Evolutionary conservation across 2,329 filamentous ascomycete species (phyloP).

Genomic region (Juglanconis juglandina): DNA sequence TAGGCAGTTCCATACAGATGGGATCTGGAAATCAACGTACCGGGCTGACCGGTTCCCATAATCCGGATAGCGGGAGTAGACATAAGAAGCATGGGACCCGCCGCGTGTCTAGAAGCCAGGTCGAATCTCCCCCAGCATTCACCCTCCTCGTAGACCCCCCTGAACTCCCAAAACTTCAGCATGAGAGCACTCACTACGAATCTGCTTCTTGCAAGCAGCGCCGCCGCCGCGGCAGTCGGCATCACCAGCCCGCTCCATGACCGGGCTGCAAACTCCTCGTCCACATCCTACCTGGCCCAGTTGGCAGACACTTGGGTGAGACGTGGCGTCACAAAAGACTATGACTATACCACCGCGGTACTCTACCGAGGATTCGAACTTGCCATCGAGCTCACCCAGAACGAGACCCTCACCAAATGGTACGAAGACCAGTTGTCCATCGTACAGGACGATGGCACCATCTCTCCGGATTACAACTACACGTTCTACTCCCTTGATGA

Average conservation of each 20-base stretch:
- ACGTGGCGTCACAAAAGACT: conserved; percentile 28
- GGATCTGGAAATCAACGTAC: too few relatives aligned
- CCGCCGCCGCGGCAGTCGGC: conserved; percentile 64
- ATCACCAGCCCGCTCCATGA: conserved; percentile 52
- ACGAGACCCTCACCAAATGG: conserved; percentile 33
- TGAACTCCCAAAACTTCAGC: not conserved
- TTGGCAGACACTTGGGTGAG: conserved; percentile 37
- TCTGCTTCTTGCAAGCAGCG: conserved; percentile 22
- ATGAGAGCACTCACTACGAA: not conserved
- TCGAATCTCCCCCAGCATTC: not conserved
- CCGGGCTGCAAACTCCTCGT: conserved; percentile 66
- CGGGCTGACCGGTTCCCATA: too few relatives aligned
- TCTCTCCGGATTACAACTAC: conserved; percentile 34
- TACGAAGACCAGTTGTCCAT: conserved; percentile 34
- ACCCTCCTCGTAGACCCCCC: not conserved
- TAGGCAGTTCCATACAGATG: not conserved
- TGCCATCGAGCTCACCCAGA: conserved; percentile 33
- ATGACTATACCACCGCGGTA: conserved; percentile 34
- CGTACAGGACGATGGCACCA: conserved; percentile 35
- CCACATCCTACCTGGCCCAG: conserved; percentile 51
- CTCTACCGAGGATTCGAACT: conserved; percentile 36
- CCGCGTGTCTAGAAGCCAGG: too few relatives aligned
- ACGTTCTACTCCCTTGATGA: conserved; percentile 39
- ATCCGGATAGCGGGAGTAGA: too few relatives aligned
- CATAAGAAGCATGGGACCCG: too few relatives aligned